Base-by-base conservation (phyloP, 371 early-diverging fungal genomes). In the Lichtheimia ornata region DNA sequence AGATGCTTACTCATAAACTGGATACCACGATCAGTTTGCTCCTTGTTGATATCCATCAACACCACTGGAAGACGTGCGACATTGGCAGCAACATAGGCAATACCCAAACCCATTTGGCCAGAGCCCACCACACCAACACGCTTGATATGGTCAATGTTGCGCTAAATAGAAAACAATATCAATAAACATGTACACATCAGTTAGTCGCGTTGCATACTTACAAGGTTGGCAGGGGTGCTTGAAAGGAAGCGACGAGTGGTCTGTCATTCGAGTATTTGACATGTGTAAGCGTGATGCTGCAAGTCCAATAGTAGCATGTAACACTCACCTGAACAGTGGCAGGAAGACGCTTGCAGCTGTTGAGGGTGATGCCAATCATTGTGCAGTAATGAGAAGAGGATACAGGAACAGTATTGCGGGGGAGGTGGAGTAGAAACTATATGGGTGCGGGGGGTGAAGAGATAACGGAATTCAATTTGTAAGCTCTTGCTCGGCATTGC, bases 41-140 rank as follows among this genome's bases (percentile, higher is more conserved):
- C 71, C 59, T 85, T 77, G 70, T 86, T 91, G 54, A 93, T 73
- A 76, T 98, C 99, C 79, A 95, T 76, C 51, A 96, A 66, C 41
- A 91, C 72, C 2, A 94, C 93, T 24, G 88, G 87, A 24, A 91
- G 72, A 68, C 91, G 86, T 55, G 96, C 90, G 4, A 88, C 83
- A 44, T 88, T 87, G 27, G 97, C 96, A 40, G 93, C 88, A n/a
- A 98, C 99, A 55, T 94, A 89, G 5, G 94, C 97, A 66, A 98
- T 98, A 42, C 99, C 99, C 53, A 91, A 76, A 27, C 99, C 95
- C 94, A 93, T 93, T 76, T 93, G 94, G 6, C 94, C 94, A 6
- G 92, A 84, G 51, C 94, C 94, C 56, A 93, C 81, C 44, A 93
- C 87, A 64, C 91, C 89, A 43, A 93, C 74, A 28, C 78, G 73